These are phyloP conservation scores for Colletotrichum chlorophyti DNA, from an alignment of 2,329 filamentous ascomycete species.

Conservation along the genomic window DNA sequence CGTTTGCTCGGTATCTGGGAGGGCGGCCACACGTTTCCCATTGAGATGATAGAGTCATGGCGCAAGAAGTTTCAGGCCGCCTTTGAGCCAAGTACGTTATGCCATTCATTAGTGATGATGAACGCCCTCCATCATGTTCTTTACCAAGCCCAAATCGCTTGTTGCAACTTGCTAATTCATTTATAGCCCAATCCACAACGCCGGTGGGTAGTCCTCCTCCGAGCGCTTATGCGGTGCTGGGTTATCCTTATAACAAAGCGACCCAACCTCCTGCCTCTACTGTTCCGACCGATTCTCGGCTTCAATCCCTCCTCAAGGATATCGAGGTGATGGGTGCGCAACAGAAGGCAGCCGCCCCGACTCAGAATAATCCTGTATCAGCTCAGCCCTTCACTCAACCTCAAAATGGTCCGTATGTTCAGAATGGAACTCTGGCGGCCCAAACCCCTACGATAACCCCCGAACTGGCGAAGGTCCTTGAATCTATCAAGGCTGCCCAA, in stretches of 20 bases:
- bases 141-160: not conserved
- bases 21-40: slow-evolving; percentile 89
- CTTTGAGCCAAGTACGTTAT: slow-evolving; percentile 67
- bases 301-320: too few species aligned
- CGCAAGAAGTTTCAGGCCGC: slow-evolving; percentile 77
- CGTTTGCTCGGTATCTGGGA: slow-evolving; percentile 99
- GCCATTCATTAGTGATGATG: slow-evolving; percentile 20
- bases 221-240: too few species aligned
- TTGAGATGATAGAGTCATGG: slow-evolving; percentile 79
- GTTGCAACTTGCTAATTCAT: slow-evolving; percentile 3
- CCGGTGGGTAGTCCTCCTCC: slow-evolving; percentile 68
- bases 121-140: slow-evolving; percentile 13
- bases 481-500: too few species aligned
- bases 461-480: too few species aligned
- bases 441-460: too few species aligned
- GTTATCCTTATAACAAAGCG: too few species aligned
- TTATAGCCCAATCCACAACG: slow-evolving; percentile 72
- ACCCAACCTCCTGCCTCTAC: slow-evolving; percentile 43
- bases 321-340: too few species aligned
- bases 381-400: too few species aligned
- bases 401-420: too few species aligned
- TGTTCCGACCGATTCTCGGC: slow-evolving; percentile 33
- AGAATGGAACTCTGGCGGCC: too few species aligned
- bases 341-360: not conserved
- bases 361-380: slow-evolving; percentile 11